Conservation (phyloP, 2,329 filamentous ascomycete genomes). For the Bimuria novae-zelandiae region DNA sequence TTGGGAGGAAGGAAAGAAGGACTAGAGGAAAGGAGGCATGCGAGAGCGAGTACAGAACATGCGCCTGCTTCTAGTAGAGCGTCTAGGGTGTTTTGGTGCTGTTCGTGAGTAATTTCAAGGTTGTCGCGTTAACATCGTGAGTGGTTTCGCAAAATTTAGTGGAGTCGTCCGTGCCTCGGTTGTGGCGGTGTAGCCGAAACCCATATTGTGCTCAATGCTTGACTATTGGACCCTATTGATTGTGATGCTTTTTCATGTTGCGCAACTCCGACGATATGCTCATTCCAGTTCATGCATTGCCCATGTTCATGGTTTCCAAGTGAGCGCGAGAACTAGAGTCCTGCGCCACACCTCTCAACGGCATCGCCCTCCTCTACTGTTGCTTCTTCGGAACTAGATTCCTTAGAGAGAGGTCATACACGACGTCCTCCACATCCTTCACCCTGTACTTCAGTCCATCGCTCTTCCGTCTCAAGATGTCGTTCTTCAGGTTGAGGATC, state of each 20-base stretch:
- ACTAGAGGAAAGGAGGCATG: background rate
- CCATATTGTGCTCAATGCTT: too few species aligned
- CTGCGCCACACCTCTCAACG: constrained; percentile 7
- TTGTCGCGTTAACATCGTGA: background rate
- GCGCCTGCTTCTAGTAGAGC: too few species aligned
- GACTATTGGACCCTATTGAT: background rate
- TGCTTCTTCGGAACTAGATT: constrained; percentile 65
- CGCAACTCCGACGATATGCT: too few species aligned
- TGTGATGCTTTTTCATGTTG: too few species aligned
- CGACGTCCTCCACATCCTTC: constrained; percentile 97
- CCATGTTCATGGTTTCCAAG: too few species aligned
- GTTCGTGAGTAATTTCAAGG: background rate
- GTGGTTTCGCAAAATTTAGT: constrained; percentile 10
- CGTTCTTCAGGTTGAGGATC: constrained; percentile 96
- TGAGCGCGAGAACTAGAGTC: background rate
- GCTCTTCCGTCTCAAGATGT: constrained; percentile 81
- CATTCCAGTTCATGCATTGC: too few species aligned
- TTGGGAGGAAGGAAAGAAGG: background rate
- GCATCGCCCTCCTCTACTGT: constrained; percentile 8
- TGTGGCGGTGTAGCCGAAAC: constrained; percentile 7
- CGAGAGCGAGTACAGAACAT: too few species aligned
- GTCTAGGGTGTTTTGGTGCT: background rate
- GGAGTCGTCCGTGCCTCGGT: constrained; percentile 7
- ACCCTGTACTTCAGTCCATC: constrained; percentile 97
- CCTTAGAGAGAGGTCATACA: constrained; percentile 89